A percentile compares a stretch with the other conserved stretches of the same genome.
Conservation (phyloP, 1,284 basidiomycete genomes). For the Phlebopus sp. region DNA sequence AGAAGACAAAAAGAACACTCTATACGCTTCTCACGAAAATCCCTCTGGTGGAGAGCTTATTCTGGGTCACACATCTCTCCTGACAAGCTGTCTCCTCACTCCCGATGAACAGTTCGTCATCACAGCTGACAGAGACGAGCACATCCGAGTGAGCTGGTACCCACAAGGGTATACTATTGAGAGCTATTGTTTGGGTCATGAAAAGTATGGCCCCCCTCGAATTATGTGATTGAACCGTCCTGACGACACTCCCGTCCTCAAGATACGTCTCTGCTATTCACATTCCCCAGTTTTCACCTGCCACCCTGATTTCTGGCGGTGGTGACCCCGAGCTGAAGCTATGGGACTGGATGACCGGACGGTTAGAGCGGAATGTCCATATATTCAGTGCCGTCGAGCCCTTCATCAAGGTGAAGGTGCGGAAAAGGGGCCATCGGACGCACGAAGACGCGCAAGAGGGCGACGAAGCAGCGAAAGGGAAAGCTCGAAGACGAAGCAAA, state of each 20-base stretch:
- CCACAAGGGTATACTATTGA: slow-evolving; percentile 84
- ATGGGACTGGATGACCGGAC: slow-evolving; percentile 78
- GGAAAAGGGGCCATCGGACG: slow-evolving; percentile 35
- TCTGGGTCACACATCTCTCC: slow-evolving; percentile 82
- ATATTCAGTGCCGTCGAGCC: slow-evolving; percentile 58
- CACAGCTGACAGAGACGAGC: slow-evolving; percentile 90
- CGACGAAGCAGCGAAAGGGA: slow-evolving; percentile 25
- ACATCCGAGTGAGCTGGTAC: slow-evolving; percentile 88
- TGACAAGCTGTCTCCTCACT: slow-evolving; percentile 71
- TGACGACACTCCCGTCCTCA: slow-evolving; percentile 8
- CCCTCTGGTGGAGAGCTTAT: slow-evolving; percentile 73
- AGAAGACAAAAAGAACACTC: slow-evolving; percentile 34
- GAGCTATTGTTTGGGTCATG: slow-evolving; percentile 80
- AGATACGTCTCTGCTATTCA: slow-evolving; percentile 85
- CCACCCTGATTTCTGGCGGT: slow-evolving; percentile 76
- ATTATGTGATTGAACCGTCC: neutral
- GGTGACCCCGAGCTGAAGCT: slow-evolving; percentile 77
- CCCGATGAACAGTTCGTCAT: slow-evolving; percentile 71
- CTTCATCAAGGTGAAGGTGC: slow-evolving; percentile 53
- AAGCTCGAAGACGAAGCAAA: slow-evolving; percentile 21
- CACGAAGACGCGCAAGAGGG: slow-evolving; percentile 39
- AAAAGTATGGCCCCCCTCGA: slow-evolving; percentile 53
- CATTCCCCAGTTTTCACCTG: slow-evolving; percentile 52
- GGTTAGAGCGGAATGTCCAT: slow-evolving; percentile 48
- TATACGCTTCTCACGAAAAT: slow-evolving; percentile 65